These are phyloP conservation scores for Amylostereum areolatum DNA, from an alignment of 1,284 basidiomycete species.

Conservation along the genomic window DNA sequence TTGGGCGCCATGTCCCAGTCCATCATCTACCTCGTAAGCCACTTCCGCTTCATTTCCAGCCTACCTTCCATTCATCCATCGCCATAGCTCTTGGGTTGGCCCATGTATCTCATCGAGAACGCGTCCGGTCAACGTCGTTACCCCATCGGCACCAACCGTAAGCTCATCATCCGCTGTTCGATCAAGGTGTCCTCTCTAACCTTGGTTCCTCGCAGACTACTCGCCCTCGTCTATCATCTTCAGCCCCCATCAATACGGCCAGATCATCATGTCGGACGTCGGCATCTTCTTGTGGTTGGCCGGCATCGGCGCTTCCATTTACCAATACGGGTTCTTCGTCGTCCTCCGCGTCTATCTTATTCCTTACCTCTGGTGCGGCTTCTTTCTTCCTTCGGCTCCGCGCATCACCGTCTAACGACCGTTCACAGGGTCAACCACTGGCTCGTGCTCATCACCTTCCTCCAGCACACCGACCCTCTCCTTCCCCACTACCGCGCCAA, in stretches of 20 bases:
- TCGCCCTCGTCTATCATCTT: constrained; percentile 80
- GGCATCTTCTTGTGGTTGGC: constrained; percentile 75
- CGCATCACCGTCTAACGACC: not conserved
- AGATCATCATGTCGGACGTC: constrained; percentile 83
- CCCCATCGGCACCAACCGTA: constrained; percentile 79
- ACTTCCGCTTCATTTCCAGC: not conserved
- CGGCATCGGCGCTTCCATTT: constrained; percentile 54
- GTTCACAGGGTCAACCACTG: constrained; percentile 68
- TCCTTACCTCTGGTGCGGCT: constrained; percentile 80
- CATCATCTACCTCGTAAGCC: constrained; percentile 65
- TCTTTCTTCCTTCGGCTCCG: not conserved
- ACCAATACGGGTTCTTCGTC: constrained; percentile 65
- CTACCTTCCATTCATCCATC: constrained; percentile 1
- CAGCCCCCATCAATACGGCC: constrained; percentile 71
- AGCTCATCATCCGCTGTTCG: constrained; percentile 23
- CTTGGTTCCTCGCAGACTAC: constrained; percentile 57
- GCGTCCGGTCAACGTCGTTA: constrained; percentile 88
- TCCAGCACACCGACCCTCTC: constrained; percentile 95
- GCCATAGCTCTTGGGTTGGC: constrained; percentile 77
- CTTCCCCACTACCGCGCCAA: constrained; percentile 92
- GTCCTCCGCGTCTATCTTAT: constrained; percentile 82
- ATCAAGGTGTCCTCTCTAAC: constrained; percentile 1
- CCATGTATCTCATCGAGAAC: constrained; percentile 80
- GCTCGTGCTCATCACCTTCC: constrained; percentile 90
- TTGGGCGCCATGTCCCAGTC: constrained; percentile 68